A percentile compares a stretch with the other conserved stretches of the same genome.
These are phyloP conservation scores for Neonectria coccinea DNA, from an alignment of 2,329 filamentous ascomycete genomes.

Conservation along the genomic window DNA sequence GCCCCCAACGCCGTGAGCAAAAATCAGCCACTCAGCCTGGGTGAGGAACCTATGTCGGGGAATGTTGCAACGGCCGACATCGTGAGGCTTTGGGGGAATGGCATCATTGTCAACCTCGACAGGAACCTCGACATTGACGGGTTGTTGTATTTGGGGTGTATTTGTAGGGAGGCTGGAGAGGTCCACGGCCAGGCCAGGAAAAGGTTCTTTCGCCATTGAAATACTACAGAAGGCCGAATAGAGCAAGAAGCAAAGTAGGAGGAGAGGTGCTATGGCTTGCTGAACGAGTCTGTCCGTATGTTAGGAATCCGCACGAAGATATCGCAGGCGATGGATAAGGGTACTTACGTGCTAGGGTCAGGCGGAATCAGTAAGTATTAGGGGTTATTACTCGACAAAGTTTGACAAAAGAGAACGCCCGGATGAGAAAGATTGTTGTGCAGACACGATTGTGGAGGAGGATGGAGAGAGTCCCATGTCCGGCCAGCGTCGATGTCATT, in stretches of 20 bases:
- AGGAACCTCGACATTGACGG: not conserved
- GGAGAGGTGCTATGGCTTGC: not conserved
- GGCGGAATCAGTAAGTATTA: conserved; percentile 1
- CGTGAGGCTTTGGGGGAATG: not conserved
- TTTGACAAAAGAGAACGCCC: not conserved
- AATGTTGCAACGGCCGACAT: not conserved
- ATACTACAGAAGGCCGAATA: not conserved
- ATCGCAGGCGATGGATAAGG: not conserved
- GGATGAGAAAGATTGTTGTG: not conserved
- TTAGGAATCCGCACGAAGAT: not conserved
- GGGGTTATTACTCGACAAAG: not conserved
- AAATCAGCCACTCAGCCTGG: conserved; percentile 58
- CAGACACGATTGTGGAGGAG: not conserved
- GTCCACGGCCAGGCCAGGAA: not conserved
- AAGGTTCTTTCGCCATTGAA: conserved; percentile 5
- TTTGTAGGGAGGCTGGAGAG: not conserved
- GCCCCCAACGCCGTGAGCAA: conserved; percentile 62
- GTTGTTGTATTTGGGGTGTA: not conserved
- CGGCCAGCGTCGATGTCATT: not conserved
- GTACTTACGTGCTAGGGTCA: conserved; percentile 3
- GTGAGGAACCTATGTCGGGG: conserved; percentile 55
- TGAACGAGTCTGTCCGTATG: conserved; percentile 20
- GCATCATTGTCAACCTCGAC: not conserved
- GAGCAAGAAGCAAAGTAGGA: not conserved
- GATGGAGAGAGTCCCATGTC: not conserved